Percentiles rank a stretch among this genome's conserved stretches.
Evolutionary conservation across 2,329 filamentous ascomycete genomes (phyloP).

Genomic region (Trichoderma brevicompactum): DNA sequence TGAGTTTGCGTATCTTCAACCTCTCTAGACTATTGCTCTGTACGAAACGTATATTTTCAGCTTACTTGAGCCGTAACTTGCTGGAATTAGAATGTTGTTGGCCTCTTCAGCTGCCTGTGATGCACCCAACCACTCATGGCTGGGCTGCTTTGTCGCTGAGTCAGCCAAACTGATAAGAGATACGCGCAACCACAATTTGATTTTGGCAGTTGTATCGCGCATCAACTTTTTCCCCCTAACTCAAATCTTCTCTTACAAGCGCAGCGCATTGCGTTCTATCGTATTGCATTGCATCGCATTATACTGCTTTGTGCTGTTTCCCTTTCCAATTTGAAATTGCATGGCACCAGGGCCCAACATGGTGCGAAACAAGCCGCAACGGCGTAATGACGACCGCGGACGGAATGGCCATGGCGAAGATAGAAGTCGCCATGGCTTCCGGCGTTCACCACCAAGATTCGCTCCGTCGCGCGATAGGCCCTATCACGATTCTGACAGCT

Average conservation of each 20-base stretch:
- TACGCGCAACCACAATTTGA: slow-evolving; percentile 20
- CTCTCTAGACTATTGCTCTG: no score
- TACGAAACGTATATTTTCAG: no score
- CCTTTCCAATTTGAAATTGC: not conserved
- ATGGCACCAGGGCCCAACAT: not conserved
- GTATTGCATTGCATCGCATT: not conserved
- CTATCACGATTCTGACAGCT: slow-evolving; percentile 38
- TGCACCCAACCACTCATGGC: not conserved
- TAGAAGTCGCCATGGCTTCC: slow-evolving; percentile 28
- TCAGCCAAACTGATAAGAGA: not conserved
- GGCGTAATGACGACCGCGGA: slow-evolving; percentile 27
- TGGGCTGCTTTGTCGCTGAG: not conserved
- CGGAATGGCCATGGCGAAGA: slow-evolving; percentile 30
- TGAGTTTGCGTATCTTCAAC: no score
- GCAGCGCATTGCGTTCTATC: not conserved
- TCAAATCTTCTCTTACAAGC: not conserved
- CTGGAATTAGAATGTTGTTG: not conserved
- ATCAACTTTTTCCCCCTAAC: not conserved
- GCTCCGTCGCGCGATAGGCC: slow-evolving; percentile 29
- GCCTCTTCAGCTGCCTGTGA: no score
- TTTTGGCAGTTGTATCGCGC: not conserved
- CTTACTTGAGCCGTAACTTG: no score
- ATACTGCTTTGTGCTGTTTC: not conserved
- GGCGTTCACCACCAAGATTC: slow-evolving; percentile 25
- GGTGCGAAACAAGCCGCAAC: slow-evolving; percentile 21